Evolutionary conservation across 2,329 filamentous ascomycete genomes (phyloP), one percentile per base, ranked within the genome.

Genomic region (Aplosporella prunicola): DNA sequence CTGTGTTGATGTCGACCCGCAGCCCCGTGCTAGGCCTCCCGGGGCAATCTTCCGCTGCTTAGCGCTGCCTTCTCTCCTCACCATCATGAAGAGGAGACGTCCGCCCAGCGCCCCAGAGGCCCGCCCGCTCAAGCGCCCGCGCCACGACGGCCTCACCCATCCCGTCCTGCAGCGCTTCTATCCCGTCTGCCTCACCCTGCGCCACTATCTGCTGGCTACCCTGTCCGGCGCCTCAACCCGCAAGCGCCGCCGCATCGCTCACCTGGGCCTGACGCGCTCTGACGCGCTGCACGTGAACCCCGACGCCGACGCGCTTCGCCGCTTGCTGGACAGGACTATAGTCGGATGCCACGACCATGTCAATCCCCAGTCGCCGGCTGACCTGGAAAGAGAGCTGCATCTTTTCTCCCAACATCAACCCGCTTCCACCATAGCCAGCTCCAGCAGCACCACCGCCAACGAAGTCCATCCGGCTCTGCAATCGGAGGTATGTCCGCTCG

Each of bases 101-200:
- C 26, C 25, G 11, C 25, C n/a, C n/a, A 7, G 25, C 25, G 25
- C 28, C 28, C 9, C 28, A 10, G 11, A 30, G 13, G 11, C 28
- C 28, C 28, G 16, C 22, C 22, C 22, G 14, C 14, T 16, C 28
- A n/a, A 16, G n/a, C 28, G 28, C 18, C 28, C n/a, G n/a, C 8
- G 13, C 28, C 26, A 18, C 18, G 31, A 16, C 31, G 31, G 18
- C 18, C 30, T 64, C 37, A 58, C 62, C 40, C 78, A 85, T 52
- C 74, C 76, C 37, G 70, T 91, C 22, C 67, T 93, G 40, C 68
- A 68, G 30, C 71, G 72, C 43, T 82, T 80, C 60, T 93, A 87
- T 59, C 61, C 69, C 6, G 60, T 69, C 31, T 71, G 87, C 9
- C 57, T 75, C 39, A 78, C 78, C 0, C 64, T 94, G 40, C 77